A percentile compares a stretch with the other conserved stretches of the same genome.
phyloP scores from a whole-genome alignment of 345 rosid genomes.

The Anacardium occidentale region DNA sequence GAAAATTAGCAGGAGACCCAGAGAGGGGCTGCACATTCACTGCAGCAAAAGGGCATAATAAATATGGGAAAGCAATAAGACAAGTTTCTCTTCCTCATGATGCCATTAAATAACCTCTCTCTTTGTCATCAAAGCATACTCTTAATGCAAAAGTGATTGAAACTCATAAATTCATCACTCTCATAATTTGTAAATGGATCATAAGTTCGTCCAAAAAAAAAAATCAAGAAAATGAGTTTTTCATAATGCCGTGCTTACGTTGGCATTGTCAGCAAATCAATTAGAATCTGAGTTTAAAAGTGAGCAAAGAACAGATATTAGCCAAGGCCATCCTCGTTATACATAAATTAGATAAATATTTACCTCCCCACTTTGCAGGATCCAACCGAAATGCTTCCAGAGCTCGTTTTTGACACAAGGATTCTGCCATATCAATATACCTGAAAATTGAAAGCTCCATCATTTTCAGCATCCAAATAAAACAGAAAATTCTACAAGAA shows the following conservation, averaged over 20 bases:
- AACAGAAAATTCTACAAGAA: not conserved
- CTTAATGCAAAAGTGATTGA: not conserved
- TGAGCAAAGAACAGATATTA: not conserved
- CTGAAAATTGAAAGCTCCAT: conserved; percentile 41
- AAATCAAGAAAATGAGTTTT: not conserved
- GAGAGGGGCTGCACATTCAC: conserved; percentile 97
- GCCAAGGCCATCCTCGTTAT: not conserved
- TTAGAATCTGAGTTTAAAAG: not conserved
- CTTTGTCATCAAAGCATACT: not conserved
- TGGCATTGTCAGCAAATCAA: not conserved
- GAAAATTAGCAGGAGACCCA: conserved; percentile 96
- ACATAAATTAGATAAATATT: not conserved
- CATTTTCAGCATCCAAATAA: conserved; percentile 11
- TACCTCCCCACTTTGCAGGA: conserved; percentile 99
- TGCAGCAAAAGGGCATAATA: conserved; percentile 34
- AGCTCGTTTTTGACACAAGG: conserved; percentile 94
- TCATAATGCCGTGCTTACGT: not conserved
- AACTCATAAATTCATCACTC: not conserved
- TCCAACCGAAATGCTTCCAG: conserved; percentile 91
- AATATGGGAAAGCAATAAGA: conserved; percentile 16
- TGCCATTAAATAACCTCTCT: not conserved
- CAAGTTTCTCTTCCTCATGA: conserved; percentile 9
- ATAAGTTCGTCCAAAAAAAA: not conserved
- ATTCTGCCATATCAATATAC: conserved; percentile 96
- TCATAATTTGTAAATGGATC: not conserved